phyloP scores from a whole-genome alignment of 495 filamentous ascomycete species.

The Pyrenopolyporus hunteri region DNA sequence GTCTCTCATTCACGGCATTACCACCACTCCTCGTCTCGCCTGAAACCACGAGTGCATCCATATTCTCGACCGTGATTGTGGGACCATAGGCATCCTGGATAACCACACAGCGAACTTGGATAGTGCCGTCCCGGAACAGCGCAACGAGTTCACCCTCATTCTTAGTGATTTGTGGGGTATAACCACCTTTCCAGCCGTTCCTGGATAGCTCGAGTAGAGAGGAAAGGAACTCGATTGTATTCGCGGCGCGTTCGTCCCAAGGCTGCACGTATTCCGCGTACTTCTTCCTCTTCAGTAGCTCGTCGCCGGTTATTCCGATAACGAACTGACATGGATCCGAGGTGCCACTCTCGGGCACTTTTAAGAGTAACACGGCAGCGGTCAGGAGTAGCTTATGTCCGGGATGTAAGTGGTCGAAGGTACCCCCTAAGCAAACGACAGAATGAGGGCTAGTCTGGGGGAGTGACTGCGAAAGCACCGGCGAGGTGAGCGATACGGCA shows the following conservation, averaged over 20 bases:
- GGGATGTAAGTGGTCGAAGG: constrained; percentile 94
- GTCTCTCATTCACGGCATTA: constrained; percentile 78
- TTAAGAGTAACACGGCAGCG: constrained; percentile 75
- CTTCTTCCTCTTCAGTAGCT: constrained; percentile 85
- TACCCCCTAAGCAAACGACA: constrained; percentile 83
- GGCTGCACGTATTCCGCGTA: constrained; percentile 77
- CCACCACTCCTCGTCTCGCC: constrained; percentile 86
- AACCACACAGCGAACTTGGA: constrained; percentile 73
- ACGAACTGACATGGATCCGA: constrained; percentile 61
- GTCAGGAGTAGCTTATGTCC: constrained; percentile 96
- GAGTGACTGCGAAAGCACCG: constrained; percentile 3
- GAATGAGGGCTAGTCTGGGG: constrained; percentile 41
- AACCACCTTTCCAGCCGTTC: constrained; percentile 45
- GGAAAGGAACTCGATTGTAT: constrained; percentile 72
- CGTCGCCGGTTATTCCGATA: constrained; percentile 87
- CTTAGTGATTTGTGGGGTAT: constrained; percentile 30
- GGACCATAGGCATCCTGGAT: constrained; percentile 91
- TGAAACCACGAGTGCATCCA: constrained; percentile 87
- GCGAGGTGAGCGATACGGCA: constrained; percentile 41
- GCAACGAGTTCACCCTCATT: constrained; percentile 49
- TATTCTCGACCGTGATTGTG: constrained; percentile 80
- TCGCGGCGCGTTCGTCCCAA: constrained; percentile 74
- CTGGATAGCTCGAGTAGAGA: constrained; percentile 65
- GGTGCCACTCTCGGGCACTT: constrained; percentile 51
- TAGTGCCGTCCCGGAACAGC: constrained; percentile 48